Evolutionary conservation across 345 rosid genomes (phyloP).

Genomic region (Anastatica hierochuntica): DNA sequence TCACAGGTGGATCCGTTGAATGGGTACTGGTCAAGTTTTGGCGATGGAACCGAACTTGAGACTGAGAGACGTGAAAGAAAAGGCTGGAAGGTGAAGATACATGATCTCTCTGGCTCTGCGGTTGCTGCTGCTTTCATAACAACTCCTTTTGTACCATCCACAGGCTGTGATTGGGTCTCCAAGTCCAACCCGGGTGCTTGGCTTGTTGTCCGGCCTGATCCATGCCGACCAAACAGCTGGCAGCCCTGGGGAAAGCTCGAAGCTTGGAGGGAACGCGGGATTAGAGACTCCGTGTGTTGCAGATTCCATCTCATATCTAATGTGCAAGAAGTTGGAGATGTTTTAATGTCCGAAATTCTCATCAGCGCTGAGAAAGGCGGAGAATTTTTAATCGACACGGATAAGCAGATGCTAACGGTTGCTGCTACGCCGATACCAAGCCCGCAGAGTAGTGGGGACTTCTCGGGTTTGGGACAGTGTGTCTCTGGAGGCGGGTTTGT

Average conservation of each 20-base stretch:
- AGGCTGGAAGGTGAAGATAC: constrained; percentile 99
- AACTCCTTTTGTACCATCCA: constrained; percentile 92
- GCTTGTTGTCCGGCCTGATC: constrained; percentile 83
- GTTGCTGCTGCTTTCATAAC: constrained; percentile 97
- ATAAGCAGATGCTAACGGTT: constrained; percentile 53
- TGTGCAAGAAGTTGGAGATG: constrained; percentile 63
- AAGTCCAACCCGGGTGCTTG: constrained; percentile 94
- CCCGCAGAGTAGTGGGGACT: constrained; percentile 94
- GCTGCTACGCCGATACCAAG: constrained; percentile 72
- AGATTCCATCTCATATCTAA: constrained; percentile 75
- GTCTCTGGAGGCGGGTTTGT: constrained; percentile 77
- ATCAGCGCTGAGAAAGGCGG: constrained; percentile 89
- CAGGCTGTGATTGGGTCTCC: constrained; percentile 96
- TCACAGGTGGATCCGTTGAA: constrained; percentile 59
- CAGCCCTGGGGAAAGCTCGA: constrained; percentile 97
- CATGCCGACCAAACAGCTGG: constrained; percentile 79
- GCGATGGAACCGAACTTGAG: constrained; percentile 43
- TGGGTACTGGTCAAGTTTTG: constrained; percentile 49
- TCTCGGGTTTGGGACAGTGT: constrained; percentile 46
- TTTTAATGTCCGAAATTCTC: constrained; percentile 74
- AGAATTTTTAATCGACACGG: constrained; percentile 76
- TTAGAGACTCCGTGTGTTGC: constrained; percentile 79
- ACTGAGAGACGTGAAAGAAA: constrained; percentile 79
- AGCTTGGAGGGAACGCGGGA: constrained; percentile 94
- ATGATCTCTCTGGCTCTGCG: constrained; percentile 91